These are phyloP conservation scores for Gloeopeniophorella convolvens DNA, from an alignment of 768 basidiomycete genomes.

Conservation along the genomic window DNA sequence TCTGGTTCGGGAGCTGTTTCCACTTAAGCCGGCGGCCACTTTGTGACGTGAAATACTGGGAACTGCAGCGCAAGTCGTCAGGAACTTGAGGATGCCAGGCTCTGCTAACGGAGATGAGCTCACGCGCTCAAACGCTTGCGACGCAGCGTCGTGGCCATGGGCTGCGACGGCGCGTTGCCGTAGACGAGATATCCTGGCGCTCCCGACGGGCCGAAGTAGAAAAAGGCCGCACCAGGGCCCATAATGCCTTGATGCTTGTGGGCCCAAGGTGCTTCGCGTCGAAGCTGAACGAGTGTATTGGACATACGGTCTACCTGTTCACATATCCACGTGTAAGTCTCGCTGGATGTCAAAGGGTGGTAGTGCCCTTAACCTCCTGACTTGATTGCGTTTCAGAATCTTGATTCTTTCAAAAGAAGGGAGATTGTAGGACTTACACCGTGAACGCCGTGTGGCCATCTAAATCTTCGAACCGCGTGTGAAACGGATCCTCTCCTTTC, in stretches of 20 bases:
- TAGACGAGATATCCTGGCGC: conserved; percentile 60
- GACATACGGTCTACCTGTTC: conserved; percentile 48
- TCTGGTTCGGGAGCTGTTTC: conserved; percentile 47
- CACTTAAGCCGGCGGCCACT: conserved; percentile 71
- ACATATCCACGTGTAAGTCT: background rate
- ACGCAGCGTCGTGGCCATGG: conserved; percentile 52
- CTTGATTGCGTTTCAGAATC: no score
- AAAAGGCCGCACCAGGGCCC: conserved; percentile 73
- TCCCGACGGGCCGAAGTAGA: conserved; percentile 66
- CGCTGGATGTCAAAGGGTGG: background rate
- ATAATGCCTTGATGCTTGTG: conserved; percentile 63
- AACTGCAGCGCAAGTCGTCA: conserved; percentile 34
- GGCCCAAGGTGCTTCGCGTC: conserved; percentile 60
- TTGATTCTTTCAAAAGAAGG: no score
- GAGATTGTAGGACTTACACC: conserved; percentile 40
- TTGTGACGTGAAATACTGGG: conserved; percentile 68
- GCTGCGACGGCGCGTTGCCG: conserved; percentile 50
- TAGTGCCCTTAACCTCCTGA: conserved; percentile 11
- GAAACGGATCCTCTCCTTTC: conserved; percentile 58
- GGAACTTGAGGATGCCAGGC: conserved; percentile 6
- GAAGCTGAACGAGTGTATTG: conserved; percentile 57
- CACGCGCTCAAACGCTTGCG: conserved; percentile 61
- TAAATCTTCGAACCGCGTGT: conserved; percentile 53
- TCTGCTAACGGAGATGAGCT: conserved; percentile 26
- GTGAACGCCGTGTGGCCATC: conserved; percentile 62